These are phyloP conservation scores for Puya raimondii DNA, from an alignment of 176 grass and related monocot genomes.

Conservation along the genomic window DNA sequence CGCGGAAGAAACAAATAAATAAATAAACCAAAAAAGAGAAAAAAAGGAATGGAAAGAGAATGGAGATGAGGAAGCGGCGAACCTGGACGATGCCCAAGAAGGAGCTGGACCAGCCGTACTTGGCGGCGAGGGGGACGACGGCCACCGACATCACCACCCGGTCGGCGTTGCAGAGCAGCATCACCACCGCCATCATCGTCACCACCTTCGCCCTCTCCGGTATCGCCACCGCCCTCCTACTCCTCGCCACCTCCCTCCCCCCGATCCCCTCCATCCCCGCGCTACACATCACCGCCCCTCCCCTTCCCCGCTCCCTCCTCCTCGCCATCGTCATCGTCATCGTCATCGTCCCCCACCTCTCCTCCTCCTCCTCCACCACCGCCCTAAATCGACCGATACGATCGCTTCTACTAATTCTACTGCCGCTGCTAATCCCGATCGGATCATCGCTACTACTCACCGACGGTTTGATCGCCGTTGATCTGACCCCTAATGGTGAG, in stretches of 20 bases:
- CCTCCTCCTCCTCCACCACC: slow-evolving; percentile 5
- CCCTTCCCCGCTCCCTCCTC: slow-evolving; percentile 15
- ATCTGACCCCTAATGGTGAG: neutral
- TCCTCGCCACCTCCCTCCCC: neutral
- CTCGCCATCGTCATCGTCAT: neutral
- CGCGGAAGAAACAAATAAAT: neutral
- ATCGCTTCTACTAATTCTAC: neutral
- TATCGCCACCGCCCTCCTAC: slow-evolving; percentile 16
- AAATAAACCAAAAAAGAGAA: neutral
- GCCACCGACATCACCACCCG: slow-evolving; percentile 98
- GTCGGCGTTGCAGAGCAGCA: slow-evolving; percentile 94
- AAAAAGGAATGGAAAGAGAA: too few relatives aligned
- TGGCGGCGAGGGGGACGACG: slow-evolving; percentile 73
- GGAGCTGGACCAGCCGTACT: slow-evolving; percentile 78
- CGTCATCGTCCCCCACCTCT: slow-evolving; percentile 16
- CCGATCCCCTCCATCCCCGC: slow-evolving; percentile 62
- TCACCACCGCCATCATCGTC: slow-evolving; percentile 48
- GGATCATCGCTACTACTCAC: neutral
- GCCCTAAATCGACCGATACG: neutral
- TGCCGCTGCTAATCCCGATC: neutral
- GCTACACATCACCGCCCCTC: slow-evolving; percentile 46
- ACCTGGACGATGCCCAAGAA: slow-evolving; percentile 93
- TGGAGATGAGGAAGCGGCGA: too few relatives aligned
- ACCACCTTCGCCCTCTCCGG: slow-evolving; percentile 74
- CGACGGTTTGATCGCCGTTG: too few relatives aligned